Evolutionary conservation across 352 stramenopile species (phyloP).

Genomic region (Peronosclerospora sorghi): DNA sequence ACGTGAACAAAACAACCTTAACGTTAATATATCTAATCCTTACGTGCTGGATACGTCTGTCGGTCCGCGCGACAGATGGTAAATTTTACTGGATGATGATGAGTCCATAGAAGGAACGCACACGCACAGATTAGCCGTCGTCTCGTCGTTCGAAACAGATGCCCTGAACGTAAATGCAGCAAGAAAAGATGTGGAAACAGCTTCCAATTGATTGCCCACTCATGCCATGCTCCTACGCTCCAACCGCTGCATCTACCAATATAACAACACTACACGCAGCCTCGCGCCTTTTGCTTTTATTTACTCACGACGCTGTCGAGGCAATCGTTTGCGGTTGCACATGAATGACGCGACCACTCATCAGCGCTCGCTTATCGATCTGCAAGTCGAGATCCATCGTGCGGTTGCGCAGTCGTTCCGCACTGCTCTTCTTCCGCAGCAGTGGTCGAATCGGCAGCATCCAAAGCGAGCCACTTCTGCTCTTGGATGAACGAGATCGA

Average conservation of each 20-base stretch:
- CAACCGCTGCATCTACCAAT: too few species aligned
- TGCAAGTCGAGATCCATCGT: conserved; percentile 29
- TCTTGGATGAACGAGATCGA: conserved; percentile 17
- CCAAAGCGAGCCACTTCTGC: conserved; percentile 27
- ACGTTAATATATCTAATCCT: not conserved
- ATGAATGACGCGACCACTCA: conserved; percentile 18
- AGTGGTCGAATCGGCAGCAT: conserved; percentile 36
- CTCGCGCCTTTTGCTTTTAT: not conserved
- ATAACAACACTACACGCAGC: too few species aligned
- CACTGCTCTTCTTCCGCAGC: conserved; percentile 40
- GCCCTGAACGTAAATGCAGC: too few species aligned
- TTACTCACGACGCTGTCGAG: conserved; percentile 3
- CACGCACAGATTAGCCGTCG: too few species aligned
- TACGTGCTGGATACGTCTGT: not conserved
- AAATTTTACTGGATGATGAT: conserved; percentile 3
- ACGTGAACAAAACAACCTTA: not conserved
- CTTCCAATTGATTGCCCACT: too few species aligned
- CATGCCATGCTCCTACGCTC: too few species aligned
- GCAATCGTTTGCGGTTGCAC: conserved; percentile 25
- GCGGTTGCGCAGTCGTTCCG: conserved; percentile 36
- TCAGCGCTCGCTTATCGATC: conserved; percentile 30
- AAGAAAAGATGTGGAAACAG: not conserved
- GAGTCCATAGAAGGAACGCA: too few species aligned
- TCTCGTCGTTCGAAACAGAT: too few species aligned
- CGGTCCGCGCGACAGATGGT: conserved; percentile 1